Percentiles rank a stretch among this genome's conserved stretches.
Evolutionary conservation across 257 asterid genomes (phyloP).

Genomic region (Fraxinus americana): DNA sequence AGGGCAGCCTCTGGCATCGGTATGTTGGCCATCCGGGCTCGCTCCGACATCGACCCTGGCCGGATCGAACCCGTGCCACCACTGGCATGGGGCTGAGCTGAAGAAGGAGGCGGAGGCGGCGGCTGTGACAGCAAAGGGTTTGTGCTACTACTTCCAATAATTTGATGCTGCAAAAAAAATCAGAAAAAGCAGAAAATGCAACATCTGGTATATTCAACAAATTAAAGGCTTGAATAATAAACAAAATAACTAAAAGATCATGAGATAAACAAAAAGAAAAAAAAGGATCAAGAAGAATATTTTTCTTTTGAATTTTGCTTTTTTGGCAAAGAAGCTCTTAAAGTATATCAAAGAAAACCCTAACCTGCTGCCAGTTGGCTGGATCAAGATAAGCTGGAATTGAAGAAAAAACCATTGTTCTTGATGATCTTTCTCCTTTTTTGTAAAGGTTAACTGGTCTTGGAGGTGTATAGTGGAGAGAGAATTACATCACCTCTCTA

Average conservation of each 20-base stretch:
- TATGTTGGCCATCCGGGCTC: conserved; percentile 85
- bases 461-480: conserved; percentile 21
- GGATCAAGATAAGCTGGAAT: conserved; percentile 61
- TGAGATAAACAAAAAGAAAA: conserved; percentile 25
- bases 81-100: conserved; percentile 34
- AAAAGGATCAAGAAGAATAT: conserved; percentile 42
- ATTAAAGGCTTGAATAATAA: conserved; percentile 20
- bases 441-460: conserved; percentile 37
- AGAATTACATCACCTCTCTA: conserved; percentile 52
- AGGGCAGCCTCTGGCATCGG: conserved; percentile 77
- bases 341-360: conserved; percentile 19
- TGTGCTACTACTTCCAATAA: conserved; percentile 29
- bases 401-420: conserved; percentile 61
- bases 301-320: conserved; percentile 52
- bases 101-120: conserved; percentile 14
- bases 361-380: conserved; percentile 66
- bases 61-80: conserved; percentile 54
- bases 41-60: conserved; percentile 84
- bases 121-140: conserved; percentile 28
- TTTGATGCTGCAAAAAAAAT: conserved; percentile 37
- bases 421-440: conserved; percentile 40
- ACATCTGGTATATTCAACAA: conserved; percentile 38
- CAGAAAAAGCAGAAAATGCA: conserved; percentile 27
- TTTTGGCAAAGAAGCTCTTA: conserved; percentile 49
- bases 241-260: conserved; percentile 12